These are phyloP conservation scores for Elaeagnus macrophylla DNA, from an alignment of 306 rosid genomes.

Conservation along the genomic window DNA sequence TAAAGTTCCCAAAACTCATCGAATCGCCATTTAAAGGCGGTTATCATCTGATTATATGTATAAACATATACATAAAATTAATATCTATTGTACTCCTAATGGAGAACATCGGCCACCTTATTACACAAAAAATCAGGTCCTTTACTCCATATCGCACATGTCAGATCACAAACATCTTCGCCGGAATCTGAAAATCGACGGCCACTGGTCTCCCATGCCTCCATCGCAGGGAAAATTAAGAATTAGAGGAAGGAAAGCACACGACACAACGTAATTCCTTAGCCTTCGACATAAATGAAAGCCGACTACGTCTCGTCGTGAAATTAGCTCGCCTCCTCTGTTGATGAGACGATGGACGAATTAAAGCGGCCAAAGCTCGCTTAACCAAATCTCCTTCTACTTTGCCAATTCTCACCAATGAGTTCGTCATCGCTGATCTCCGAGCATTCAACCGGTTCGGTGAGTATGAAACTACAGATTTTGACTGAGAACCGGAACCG, in stretches of 20 bases:
- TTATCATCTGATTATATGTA: conserved; percentile 16
- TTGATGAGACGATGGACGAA: conserved; percentile 88
- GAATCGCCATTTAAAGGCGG: no score
- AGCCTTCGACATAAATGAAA: conserved; percentile 62
- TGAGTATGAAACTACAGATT: conserved; percentile 53
- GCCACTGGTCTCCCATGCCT: conserved; percentile 5
- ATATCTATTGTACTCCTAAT: conserved; percentile 13
- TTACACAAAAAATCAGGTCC: conserved; percentile 28
- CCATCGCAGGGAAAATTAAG: conserved; percentile 9
- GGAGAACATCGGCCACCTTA: conserved; percentile 31
- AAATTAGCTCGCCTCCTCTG: conserved; percentile 62
- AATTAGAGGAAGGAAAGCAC: background rate
- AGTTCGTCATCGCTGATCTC: no score
- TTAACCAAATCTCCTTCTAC: conserved; percentile 87
- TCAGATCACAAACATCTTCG: conserved; percentile 23
- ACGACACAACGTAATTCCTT: conserved; percentile 18
- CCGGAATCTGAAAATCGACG: conserved; percentile 17
- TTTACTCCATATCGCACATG: conserved; percentile 19
- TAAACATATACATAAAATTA: conserved; percentile 19
- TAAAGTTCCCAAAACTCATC: no score
- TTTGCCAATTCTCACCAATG: conserved; percentile 81
- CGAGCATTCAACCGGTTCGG: conserved; percentile 67
- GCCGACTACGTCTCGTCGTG: conserved; percentile 71
- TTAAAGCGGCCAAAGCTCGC: conserved; percentile 74
- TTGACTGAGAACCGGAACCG: no score